These are phyloP conservation scores for Chenopodium formosanum DNA, from an alignment of 148 eudicot species.

Conservation along the genomic window DNA sequence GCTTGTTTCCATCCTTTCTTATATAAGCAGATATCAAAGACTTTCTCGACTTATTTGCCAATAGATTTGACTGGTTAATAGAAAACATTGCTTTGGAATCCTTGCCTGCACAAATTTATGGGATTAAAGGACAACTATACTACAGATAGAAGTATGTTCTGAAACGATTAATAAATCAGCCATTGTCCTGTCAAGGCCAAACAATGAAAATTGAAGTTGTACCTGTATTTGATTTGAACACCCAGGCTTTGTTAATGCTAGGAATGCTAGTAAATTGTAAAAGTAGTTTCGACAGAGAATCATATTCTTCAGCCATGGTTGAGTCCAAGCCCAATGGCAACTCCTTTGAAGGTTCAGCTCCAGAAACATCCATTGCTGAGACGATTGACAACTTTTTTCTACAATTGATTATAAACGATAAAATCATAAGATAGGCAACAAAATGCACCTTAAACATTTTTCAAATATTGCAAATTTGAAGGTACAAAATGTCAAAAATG, in stretches of 20 bases:
- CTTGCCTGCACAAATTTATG: conserved; percentile 42
- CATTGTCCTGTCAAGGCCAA: too few relatives aligned
- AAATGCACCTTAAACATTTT: not conserved
- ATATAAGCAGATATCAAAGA: conserved; percentile 51
- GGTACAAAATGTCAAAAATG: not conserved
- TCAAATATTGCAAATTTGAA: not conserved
- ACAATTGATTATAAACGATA: not conserved
- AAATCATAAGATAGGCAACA: not conserved
- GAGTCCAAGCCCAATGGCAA: conserved; percentile 45
- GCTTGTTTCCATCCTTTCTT: conserved; percentile 36
- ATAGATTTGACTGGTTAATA: conserved; percentile 68
- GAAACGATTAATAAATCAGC: not conserved
- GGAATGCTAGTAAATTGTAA: conserved; percentile 55
- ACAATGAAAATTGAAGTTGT: conserved; percentile 8
- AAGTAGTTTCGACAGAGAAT: conserved; percentile 63
- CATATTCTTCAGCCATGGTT: conserved; percentile 54
- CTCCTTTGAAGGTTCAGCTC: conserved; percentile 37
- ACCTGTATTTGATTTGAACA: conserved; percentile 55
- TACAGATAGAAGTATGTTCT: not conserved
- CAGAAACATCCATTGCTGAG: conserved; percentile 49
- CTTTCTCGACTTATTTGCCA: conserved; percentile 77
- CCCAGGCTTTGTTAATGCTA: conserved; percentile 72
- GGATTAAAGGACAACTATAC: not conserved
- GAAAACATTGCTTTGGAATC: conserved; percentile 66
- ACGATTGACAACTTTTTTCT: conserved; percentile 26